phyloP scores from a whole-genome alignment of 2,329 filamentous ascomycete genomes.

The Sodiomyces alkalinus region DNA sequence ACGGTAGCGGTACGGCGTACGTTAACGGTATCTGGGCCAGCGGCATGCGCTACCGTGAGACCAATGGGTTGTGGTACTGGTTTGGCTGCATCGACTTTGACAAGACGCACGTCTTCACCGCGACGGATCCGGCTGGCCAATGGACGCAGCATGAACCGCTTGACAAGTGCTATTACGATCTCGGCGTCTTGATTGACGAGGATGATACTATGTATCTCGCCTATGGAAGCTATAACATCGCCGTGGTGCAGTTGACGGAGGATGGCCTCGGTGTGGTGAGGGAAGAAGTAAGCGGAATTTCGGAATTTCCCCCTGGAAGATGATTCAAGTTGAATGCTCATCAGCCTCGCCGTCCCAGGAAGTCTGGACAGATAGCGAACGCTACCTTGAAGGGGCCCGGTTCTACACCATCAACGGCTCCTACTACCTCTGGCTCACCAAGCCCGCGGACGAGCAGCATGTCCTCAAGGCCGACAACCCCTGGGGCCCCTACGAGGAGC shows the following conservation, averaged over 20 bases:
- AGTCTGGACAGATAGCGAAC: slow-evolving; percentile 2
- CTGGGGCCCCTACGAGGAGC: slow-evolving; percentile 33
- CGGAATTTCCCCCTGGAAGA: not conserved
- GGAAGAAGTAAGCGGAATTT: slow-evolving; percentile 17
- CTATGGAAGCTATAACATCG: slow-evolving; percentile 24
- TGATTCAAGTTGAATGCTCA: slow-evolving; percentile 16
- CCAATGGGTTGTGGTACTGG: slow-evolving; percentile 6
- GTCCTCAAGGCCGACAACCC: slow-evolving; percentile 31
- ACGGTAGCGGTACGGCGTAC: slow-evolving; percentile 25
- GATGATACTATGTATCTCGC: slow-evolving; percentile 32
- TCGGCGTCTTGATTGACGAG: slow-evolving; percentile 28
- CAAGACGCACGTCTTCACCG: slow-evolving; percentile 6
- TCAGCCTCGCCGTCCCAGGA: slow-evolving; percentile 4
- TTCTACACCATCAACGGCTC: slow-evolving; percentile 39
- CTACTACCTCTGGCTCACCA: slow-evolving; percentile 37
- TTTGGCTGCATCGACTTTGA: slow-evolving; percentile 4
- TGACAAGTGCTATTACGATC: slow-evolving; percentile 28
- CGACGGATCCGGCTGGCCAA: slow-evolving; percentile 9
- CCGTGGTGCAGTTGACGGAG: slow-evolving; percentile 24
- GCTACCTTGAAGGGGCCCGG: slow-evolving; percentile 30
- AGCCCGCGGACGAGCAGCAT: slow-evolving; percentile 26
- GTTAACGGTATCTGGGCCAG: slow-evolving; percentile 41
- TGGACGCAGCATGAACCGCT: slow-evolving; percentile 1
- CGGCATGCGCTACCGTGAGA: slow-evolving; percentile 24
- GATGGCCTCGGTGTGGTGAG: slow-evolving; percentile 27